Percentiles rank a stretch among this genome's conserved stretches.
Evolutionary conservation across 2,329 filamentous ascomycete genomes (phyloP).

Genomic region (Diplodia sapinea): DNA sequence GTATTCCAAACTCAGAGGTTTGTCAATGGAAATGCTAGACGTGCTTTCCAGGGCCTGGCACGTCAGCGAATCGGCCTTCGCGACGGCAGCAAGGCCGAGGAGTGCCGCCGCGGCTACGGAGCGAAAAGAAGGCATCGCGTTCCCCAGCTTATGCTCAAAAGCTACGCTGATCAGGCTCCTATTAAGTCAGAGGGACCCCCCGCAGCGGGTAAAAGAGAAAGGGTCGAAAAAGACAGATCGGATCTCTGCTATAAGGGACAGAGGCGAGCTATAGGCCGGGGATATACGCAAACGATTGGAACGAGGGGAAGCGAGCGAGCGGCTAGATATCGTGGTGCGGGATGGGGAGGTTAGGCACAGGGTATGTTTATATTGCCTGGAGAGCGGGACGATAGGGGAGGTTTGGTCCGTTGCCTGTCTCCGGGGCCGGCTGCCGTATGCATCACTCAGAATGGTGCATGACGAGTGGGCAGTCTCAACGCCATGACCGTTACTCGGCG

Average conservation of each 20-base stretch:
- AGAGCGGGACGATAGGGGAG: slow-evolving; percentile 4
- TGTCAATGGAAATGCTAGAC: slow-evolving; percentile 18
- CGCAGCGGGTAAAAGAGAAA: background rate
- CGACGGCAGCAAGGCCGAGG: slow-evolving; percentile 2
- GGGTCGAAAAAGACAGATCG: background rate
- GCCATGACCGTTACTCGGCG: slow-evolving; percentile 2
- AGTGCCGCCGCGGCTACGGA: slow-evolving; percentile 3
- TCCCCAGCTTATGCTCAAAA: background rate
- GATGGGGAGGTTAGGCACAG: background rate
- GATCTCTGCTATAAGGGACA: background rate
- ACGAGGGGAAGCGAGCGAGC: slow-evolving; percentile 6
- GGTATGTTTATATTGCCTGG: slow-evolving; percentile 1
- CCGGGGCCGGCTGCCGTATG: background rate
- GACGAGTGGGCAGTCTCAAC: background rate
- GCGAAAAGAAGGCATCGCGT: slow-evolving; percentile 17
- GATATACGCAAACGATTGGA: background rate
- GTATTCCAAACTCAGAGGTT: slow-evolving; percentile 18
- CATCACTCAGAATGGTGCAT: background rate
- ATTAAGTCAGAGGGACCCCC: background rate
- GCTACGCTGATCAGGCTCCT: background rate
- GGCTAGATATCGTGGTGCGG: background rate
- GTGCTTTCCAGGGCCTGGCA: slow-evolving; percentile 17
- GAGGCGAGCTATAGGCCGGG: slow-evolving; percentile 5
- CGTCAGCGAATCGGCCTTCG: slow-evolving; percentile 22
- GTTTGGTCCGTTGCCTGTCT: background rate